Evolutionary conservation across 1,139 yeast genomes (phyloP).

Genomic region (Cylindricascospora bacillispora): DNA sequence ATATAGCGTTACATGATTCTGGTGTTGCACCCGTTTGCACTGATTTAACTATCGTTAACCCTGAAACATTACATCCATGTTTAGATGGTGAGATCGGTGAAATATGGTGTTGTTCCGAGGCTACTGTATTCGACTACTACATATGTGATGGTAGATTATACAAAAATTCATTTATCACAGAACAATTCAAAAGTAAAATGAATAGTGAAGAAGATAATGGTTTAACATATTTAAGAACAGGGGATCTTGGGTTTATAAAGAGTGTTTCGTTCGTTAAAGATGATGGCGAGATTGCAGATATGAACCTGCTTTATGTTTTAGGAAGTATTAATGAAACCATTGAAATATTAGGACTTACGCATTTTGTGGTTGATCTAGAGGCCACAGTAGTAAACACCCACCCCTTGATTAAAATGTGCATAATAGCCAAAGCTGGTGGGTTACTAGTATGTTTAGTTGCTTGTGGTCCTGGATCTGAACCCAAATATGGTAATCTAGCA

Average conservation of each 20-base stretch:
- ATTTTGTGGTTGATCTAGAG: conserved; percentile 80
- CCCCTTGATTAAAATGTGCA: conserved; percentile 41
- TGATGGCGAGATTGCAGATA: conserved; percentile 35
- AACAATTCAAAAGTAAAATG: conserved; percentile 46
- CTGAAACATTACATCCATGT: conserved; percentile 72
- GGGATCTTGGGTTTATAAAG: conserved; percentile 87
- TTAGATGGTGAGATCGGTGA: conserved; percentile 94
- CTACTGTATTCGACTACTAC: conserved; percentile 53
- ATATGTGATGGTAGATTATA: conserved; percentile 23
- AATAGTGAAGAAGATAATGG: conserved; percentile 44
- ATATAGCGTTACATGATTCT: conserved; percentile 71
- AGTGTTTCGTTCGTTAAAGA: conserved; percentile 40
- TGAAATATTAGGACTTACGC: conserved; percentile 84
- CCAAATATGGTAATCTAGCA: conserved; percentile 48
- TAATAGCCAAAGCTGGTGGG: conserved; percentile 76
- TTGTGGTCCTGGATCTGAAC: conserved; percentile 36
- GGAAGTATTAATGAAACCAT: conserved; percentile 83
- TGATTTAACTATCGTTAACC: conserved; percentile 87
- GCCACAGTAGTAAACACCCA: conserved; percentile 59
- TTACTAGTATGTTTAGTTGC: conserved; percentile 72
- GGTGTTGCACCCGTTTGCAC: conserved; percentile 96
- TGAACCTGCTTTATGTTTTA: conserved; percentile 74
- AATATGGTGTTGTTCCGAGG: conserved; percentile 91
- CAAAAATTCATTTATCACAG: conserved; percentile 29
- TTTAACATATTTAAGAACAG: conserved; percentile 68